Base-by-base conservation (phyloP, 1,139 yeast genomes). In the Candida pseudocylindracea region DNA sequence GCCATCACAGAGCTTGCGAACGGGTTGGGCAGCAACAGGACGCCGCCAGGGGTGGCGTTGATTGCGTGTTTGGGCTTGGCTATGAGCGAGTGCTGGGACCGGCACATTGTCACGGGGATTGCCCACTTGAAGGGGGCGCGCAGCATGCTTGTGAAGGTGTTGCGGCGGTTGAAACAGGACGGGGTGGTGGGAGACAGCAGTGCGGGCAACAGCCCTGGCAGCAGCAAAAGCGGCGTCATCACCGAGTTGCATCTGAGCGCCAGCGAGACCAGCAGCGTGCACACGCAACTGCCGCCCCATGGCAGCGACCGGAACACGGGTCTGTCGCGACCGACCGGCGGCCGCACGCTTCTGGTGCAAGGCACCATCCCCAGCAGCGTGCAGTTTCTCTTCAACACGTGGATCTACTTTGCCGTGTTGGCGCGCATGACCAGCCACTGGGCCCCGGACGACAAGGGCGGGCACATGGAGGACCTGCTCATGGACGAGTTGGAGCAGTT, bases 51-150 rank as follows among this genome's bases (percentile, higher is more conserved):
- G 9, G 66, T 71, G 20, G 78, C 79, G 1, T 50, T 72, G 26
- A 70, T 74, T 0, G 67, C 78, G 0, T 71, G 80, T 38, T 46
- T 72, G 35, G 66, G 69, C 24, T 51, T 72, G 36, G 72, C 79
- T 0, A 63, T 69, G 33, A 63, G 74, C 32, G 81, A 73, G 45
- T 60, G 73, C 1, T 73, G 80, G 79, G 75, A 70, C 42, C 61
- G 72, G 12, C 73, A 65, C 39, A 70, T 63, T 5, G 60, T 72
- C 8, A 68, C 73, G 29, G 79, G 79, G 12, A 67, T 72, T 34
- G 72, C 75, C 2, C 80, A 71, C 50, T 55, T 70, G 38, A 65
- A 66, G 42, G 79, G 79, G 11, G 79, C 80, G 3, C 61, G 67
- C 38, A 63, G 69, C 26, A 67, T 71, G 65, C 68, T 71, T 38